phyloP scores from a whole-genome alignment of 306 rosid species.

The Prunus dulcis region DNA sequence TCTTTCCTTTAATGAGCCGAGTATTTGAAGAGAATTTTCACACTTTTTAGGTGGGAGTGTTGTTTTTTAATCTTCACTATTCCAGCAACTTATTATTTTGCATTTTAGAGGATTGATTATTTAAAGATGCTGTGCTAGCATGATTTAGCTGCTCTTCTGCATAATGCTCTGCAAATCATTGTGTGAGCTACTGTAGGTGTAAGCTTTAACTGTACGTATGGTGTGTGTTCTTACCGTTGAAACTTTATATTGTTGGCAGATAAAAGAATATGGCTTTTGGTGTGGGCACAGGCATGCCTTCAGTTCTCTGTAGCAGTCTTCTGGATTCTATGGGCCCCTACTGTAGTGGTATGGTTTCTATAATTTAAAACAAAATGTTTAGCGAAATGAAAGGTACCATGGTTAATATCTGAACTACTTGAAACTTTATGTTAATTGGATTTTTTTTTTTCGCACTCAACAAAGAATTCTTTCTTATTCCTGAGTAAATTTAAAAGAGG shows the following conservation, averaged over 20 bases:
- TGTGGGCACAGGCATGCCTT: slow-evolving; percentile 88
- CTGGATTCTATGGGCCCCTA: slow-evolving; percentile 97
- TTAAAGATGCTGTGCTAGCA: neutral
- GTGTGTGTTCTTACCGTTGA: slow-evolving; percentile 10
- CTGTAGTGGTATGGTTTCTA: slow-evolving; percentile 77
- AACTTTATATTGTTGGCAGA: slow-evolving; percentile 53
- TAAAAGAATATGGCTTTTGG: slow-evolving; percentile 92
- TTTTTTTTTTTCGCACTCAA: neutral
- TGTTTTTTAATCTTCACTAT: neutral
- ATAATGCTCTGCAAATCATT: neutral
- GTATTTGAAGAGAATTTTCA: neutral
- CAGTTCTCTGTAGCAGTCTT: slow-evolving; percentile 72
- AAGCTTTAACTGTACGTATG: neutral
- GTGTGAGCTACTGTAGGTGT: neutral
- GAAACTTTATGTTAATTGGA: neutral
- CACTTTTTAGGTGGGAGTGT: neutral
- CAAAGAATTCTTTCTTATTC: neutral
- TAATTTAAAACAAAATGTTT: neutral
- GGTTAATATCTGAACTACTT: slow-evolving; percentile 3
- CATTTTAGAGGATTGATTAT: neutral
- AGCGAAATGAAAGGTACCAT: neutral
- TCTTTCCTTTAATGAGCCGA: slow-evolving; percentile 1
- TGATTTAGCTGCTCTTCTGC: slow-evolving; percentile 1
- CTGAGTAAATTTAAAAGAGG: neutral
- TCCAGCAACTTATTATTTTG: neutral